Evolutionary conservation across 768 basidiomycete genomes (phyloP), one percentile per base, ranked within the genome.

Genomic region (Pleurotus ostreatus): DNA sequence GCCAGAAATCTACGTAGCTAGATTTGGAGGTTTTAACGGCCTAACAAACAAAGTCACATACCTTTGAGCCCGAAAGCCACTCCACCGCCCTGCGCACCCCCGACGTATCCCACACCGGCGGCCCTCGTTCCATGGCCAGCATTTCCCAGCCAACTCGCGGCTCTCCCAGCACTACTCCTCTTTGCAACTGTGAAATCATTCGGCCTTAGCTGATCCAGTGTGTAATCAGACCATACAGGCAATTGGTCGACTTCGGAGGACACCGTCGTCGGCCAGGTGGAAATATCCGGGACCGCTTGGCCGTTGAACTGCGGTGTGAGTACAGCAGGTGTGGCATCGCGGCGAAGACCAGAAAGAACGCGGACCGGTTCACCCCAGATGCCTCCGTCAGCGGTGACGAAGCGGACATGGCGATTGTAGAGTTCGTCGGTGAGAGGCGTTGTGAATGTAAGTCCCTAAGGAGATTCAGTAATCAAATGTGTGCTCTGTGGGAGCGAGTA

Each of bases 351-450:
- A 1, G 73, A 74, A 7, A 74, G 62, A 11, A 70, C 70, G 13
- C 68, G 67, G 49, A 73, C 61, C 5, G 73, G 66, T 59, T 74
- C 73, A 5, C 73, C 73, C 73, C 73, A 74, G 34, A 74, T 62
- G 16, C 73, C 69, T 13, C 69, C 69, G 12, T 63, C 64, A 1
- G 65, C 59, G 23, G 63, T 68, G 20, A 71, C 55, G 55, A 74
- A 74, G 4, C 73, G 68, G 47, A 74, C 57, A 49, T 74, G 73
- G 12, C 73, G 61, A 44, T 74, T 70, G 46, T 73, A 66, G 9
- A 72, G 57, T 49, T 69, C 63, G 41, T 74, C 72, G 2, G 68
- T 57, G 23, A 74, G 64, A 7, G 73, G 73, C 7, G 68, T 71
- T 1, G 65, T 61, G 55, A 74, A 72, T 43, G 57, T 59, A n/a